Evolutionary conservation across 805 yeast genomes (phyloP).

Genomic region (Isabelozyma rhagii): DNA sequence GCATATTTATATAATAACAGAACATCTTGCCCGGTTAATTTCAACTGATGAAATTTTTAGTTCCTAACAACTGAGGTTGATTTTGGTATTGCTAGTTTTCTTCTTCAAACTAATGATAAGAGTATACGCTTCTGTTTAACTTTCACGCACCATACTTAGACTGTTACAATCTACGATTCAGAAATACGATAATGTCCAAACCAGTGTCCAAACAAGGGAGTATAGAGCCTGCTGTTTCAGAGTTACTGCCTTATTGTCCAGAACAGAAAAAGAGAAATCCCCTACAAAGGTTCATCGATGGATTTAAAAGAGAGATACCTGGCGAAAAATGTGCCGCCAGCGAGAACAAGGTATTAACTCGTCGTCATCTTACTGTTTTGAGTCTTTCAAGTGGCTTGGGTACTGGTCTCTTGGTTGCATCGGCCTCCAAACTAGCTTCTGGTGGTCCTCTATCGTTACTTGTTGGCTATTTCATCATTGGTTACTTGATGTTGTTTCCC

Average conservation of each 20-base stretch:
- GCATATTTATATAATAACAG: neutral
- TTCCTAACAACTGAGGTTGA: neutral
- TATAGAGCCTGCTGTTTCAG: neutral
- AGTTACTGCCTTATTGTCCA: neutral
- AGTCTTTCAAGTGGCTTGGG: constrained; percentile 29
- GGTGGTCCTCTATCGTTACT: constrained; percentile 18
- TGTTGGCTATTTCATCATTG: constrained; percentile 16
- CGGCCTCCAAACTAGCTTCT: constrained; percentile 20
- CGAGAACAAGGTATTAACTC: constrained; percentile 3
- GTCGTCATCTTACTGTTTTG: constrained; percentile 25
- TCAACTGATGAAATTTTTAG: neutral
- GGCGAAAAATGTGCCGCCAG: neutral
- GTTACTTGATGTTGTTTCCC: constrained; percentile 18
- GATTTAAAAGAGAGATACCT: constrained; percentile 1
- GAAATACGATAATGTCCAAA: neutral
- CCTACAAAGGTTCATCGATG: neutral
- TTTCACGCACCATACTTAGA: neutral
- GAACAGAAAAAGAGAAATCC: neutral
- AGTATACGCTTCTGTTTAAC: too few relatives aligned
- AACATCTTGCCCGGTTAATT: neutral
- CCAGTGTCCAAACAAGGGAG: neutral
- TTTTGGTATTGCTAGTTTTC: too few relatives aligned
- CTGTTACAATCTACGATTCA: neutral
- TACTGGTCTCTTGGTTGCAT: constrained; percentile 28
- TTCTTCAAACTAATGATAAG: too few relatives aligned